Evolutionary conservation across 306 rosid genomes (phyloP), one percentile per base, ranked within the genome.

Genomic region (Echinosophora koreensis): DNA sequence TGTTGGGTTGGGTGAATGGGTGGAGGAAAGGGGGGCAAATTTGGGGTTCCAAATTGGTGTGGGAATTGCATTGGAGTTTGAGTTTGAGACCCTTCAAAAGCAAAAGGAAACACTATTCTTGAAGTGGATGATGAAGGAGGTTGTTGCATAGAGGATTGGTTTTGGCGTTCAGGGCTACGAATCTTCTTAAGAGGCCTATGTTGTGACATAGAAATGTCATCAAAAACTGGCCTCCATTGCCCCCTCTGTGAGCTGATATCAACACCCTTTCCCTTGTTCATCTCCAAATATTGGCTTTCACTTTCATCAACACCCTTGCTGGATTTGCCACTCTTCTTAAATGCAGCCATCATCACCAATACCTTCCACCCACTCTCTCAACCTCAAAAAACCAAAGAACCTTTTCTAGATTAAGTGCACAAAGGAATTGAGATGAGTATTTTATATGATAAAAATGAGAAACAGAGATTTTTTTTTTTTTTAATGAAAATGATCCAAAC

Each of bases 101-200:
- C 82, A 61, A 92, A 91, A 27, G 98, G 98, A 64, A 94, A 92
- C 4, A 74, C 66, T 69, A 88, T 68, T 82, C 77, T 77, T n/a
- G 94, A 82, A 79, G 91, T 22, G 22, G 22, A 22, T 22, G 22
- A 58, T 0, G 77, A 65, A 8, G 68, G 37, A 32, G 75, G 68
- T 57, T 73, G 79, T 6, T 78, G 73, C 8, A 37, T 2, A 52
- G 83, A 74, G 61, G 88, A 56, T 12, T 80, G 84, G 63, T 60
- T 42, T 6, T 71, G 86, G 59, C 66, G 82, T 77, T 87, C 81
- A 0, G 97, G 88, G 79, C 88, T 84, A 11, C 82, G 81, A 27
- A 78, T 83, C 73, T 90, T 93, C 85, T 93, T 93, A 38, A 82
- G 84, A 70, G 96, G 91, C 37, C 84, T 85, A 4, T 22, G 47